Base-by-base conservation (phyloP, 441 rosid species). In the Kokia cookei region DNA sequence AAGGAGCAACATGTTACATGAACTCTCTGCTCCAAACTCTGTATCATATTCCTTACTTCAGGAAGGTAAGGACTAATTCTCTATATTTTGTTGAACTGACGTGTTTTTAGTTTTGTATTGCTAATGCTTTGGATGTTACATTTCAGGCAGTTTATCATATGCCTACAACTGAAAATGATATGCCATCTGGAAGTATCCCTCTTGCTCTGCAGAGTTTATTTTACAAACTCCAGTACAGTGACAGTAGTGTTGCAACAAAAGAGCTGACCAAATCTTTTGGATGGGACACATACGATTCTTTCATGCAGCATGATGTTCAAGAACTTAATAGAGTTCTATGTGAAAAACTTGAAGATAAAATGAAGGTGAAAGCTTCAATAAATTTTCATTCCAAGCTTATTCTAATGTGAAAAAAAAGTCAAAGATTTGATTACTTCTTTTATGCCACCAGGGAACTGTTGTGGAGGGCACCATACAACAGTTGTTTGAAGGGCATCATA, bases 271-370 rank as follows among this genome's bases (percentile, higher is more conserved):
- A 80, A 58, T 84, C 87, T 29, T 84, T 84, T 80, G 87, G 87
- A 65, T 84, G 87, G 87, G 87, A 84, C 51, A 80, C 85, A 54
- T 67, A 76, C 57, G 87, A 84, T 72, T 84, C 87, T 58, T 84
- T 84, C 71, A 78, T 80, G 84, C 87, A 84, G 47, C 87, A 84
- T 62, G 87, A 84, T 77, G 87, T 84, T 71, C 87, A 84, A 76
- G 87, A 84, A 78, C 84, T 84, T 70, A 84, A 84, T 50, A 80
- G 84, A 47, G 87, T 85, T 77, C 64, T 85, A 24, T 79, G 78
- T 69, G 88, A 85, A 78, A 85, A 85, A 74, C 88, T 85, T 60
- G 88, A 85, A 74, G 86, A 83, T 73, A 85, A 83, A 83, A 85
- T 85, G 88, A 85, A 85, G 88, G 88, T 83, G 68, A 69, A 51